A percentile compares a stretch with the other conserved stretches of the same genome.
These are phyloP conservation scores for Clitopilus hobsonii DNA, from an alignment of 768 basidiomycete species.

Conservation along the genomic window DNA sequence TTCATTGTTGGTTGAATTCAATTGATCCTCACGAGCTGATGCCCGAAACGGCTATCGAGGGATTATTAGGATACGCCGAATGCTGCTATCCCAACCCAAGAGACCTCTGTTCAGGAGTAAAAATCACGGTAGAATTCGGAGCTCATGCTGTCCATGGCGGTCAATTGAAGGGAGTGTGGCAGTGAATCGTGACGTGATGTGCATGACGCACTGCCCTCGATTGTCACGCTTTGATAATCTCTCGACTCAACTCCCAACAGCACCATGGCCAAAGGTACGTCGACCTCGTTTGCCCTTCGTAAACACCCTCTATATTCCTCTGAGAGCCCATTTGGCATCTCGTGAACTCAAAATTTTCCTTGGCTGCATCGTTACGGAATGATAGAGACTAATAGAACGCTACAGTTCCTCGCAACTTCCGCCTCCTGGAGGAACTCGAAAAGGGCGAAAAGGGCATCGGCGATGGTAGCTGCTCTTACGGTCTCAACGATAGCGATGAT, in stretches of 20 bases:
- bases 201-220: neutral
- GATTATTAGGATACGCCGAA: too few species aligned
- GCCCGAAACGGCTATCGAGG: too few species aligned
- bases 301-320: neutral
- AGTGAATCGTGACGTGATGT: neutral
- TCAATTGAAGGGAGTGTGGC: too few species aligned
- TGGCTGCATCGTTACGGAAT: too few species aligned
- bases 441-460: slow-evolving; percentile 99
- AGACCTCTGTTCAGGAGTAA: too few species aligned
- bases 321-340: neutral
- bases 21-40: too few species aligned
- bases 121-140: too few species aligned
- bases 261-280: slow-evolving; percentile 50
- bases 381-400: too few species aligned
- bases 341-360: too few species aligned
- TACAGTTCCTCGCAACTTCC: slow-evolving; percentile 92
- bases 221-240: neutral
- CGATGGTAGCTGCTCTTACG: slow-evolving; percentile 96
- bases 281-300: neutral
- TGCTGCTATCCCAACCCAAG: too few species aligned
- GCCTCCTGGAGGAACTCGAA: slow-evolving; percentile 95
- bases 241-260: slow-evolving; percentile 3
- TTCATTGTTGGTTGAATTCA: too few species aligned
- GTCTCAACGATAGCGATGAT: slow-evolving; percentile 92
- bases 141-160: too few species aligned